phyloP scores from a whole-genome alignment of 2,329 filamentous ascomycete genomes.

The Diaporthe velutina region DNA sequence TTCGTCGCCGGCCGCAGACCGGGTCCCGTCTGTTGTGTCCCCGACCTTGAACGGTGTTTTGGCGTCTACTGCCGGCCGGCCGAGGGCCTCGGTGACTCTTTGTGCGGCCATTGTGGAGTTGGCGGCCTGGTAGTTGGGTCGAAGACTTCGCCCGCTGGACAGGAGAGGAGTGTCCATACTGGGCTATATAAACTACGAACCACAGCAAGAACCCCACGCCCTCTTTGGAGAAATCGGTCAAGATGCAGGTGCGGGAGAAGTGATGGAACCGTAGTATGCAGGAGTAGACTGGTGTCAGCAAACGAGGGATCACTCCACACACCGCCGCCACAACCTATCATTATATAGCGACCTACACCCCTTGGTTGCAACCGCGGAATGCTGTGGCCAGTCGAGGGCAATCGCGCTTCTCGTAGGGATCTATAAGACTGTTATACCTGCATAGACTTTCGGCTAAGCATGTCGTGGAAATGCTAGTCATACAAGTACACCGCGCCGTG shows the following conservation, averaged over 20 bases:
- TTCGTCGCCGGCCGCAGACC: conserved; percentile 33
- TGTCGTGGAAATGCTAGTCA: conserved; percentile 14
- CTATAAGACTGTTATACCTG: background rate
- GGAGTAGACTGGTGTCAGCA: conserved; percentile 7
- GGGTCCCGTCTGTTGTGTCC: background rate
- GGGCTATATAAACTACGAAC: background rate
- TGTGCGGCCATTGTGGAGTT: conserved; percentile 1
- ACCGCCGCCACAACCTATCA: conserved; percentile 12
- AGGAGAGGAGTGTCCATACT: conserved; percentile 26
- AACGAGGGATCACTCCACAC: conserved; percentile 1
- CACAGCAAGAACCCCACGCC: background rate
- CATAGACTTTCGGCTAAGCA: conserved; percentile 19
- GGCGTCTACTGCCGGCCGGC: background rate
- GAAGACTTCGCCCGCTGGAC: background rate
- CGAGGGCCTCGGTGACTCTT: background rate
- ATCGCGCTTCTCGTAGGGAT: background rate
- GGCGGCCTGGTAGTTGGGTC: background rate
- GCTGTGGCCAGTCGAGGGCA: background rate
- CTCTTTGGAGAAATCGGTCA: background rate
- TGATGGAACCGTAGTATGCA: conserved; percentile 10
- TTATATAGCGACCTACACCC: conserved; percentile 7
- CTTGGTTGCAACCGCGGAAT: background rate
- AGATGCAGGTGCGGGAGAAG: background rate
- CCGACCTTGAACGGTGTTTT: background rate
- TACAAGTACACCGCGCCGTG: conserved; percentile 7